phyloP scores from a whole-genome alignment of 306 rosid species.

The Cercis canadensis region DNA sequence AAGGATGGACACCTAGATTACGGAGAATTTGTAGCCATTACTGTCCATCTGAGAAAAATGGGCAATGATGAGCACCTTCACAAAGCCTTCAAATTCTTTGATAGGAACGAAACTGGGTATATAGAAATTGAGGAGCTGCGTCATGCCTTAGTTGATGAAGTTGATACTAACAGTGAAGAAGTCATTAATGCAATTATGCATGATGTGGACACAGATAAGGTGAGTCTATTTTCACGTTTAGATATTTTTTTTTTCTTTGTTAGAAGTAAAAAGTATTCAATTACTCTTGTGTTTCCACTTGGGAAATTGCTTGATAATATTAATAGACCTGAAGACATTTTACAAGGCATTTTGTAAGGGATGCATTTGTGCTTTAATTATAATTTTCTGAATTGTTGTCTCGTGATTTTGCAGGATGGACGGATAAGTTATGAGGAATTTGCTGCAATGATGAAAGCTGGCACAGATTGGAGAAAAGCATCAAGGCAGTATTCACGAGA shows the following conservation, averaged over 20 bases:
- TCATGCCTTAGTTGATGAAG: slow-evolving; percentile 60
- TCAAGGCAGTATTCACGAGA: slow-evolving; percentile 97
- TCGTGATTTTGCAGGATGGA: slow-evolving; percentile 73
- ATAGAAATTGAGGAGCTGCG: slow-evolving; percentile 93
- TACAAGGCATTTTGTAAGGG: too few species aligned
- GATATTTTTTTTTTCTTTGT: not conserved
- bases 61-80: slow-evolving; percentile 83
- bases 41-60: slow-evolving; percentile 83
- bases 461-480: slow-evolving; percentile 98
- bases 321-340: too few species aligned
- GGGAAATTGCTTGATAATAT: slow-evolving; percentile 14
- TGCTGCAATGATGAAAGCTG: slow-evolving; percentile 93
- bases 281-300: not conserved
- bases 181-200: slow-evolving; percentile 75
- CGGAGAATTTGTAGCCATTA: slow-evolving; percentile 87
- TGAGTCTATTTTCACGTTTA: slow-evolving; percentile 34
- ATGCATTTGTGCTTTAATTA: slow-evolving; percentile 15
- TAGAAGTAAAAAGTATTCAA: not conserved
- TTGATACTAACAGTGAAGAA: slow-evolving; percentile 70
- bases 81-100: slow-evolving; percentile 90
- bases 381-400: slow-evolving; percentile 13
- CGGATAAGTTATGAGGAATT: slow-evolving; percentile 89
- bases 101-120: slow-evolving; percentile 61
- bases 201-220: slow-evolving; percentile 98
- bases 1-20: slow-evolving; percentile 85